phyloP scores from a whole-genome alignment of 495 filamentous ascomycete species.

The Aspergillus olivimuriae region DNA sequence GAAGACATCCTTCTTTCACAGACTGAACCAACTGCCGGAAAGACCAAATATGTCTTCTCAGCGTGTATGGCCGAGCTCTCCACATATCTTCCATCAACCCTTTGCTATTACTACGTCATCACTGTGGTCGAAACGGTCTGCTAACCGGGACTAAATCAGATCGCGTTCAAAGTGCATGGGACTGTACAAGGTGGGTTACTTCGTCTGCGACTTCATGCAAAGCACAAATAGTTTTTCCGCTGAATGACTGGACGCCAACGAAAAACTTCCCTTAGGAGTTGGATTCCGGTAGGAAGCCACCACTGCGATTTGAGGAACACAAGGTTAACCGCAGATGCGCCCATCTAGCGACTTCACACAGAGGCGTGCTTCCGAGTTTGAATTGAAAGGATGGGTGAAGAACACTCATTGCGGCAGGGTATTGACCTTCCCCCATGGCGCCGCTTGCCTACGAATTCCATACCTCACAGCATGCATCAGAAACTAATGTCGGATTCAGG shows the following conservation, averaged over 20 bases:
- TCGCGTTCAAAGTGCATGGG: slow-evolving; percentile 47
- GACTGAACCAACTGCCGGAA: too few relatives aligned
- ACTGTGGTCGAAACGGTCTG: too few relatives aligned
- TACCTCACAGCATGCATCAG: too few relatives aligned
- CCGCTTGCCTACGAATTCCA: neutral
- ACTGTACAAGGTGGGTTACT: slow-evolving; percentile 52
- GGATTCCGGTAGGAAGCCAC: slow-evolving; percentile 57
- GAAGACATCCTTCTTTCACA: too few relatives aligned
- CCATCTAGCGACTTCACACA: slow-evolving; percentile 59
- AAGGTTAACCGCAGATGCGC: slow-evolving; percentile 1
- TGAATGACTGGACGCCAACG: too few relatives aligned
- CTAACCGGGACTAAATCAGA: slow-evolving; percentile 18
- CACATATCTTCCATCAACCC: too few relatives aligned
- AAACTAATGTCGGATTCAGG: slow-evolving; percentile 38
- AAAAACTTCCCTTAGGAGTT: too few relatives aligned
- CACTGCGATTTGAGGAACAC: slow-evolving; percentile 7
- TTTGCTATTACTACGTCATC: slow-evolving; percentile 10
- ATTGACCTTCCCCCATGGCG: slow-evolving; percentile 3
- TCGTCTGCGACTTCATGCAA: too few relatives aligned
- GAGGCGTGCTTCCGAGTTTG: slow-evolving; percentile 56
- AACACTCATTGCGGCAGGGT: slow-evolving; percentile 73
- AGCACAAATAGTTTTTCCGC: too few relatives aligned
- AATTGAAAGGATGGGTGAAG: slow-evolving; percentile 70
- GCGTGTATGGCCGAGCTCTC: too few relatives aligned
- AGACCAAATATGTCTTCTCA: too few relatives aligned